phyloP scores from a whole-genome alignment of 768 basidiomycete species.

The Multifurca ochricompacta region DNA sequence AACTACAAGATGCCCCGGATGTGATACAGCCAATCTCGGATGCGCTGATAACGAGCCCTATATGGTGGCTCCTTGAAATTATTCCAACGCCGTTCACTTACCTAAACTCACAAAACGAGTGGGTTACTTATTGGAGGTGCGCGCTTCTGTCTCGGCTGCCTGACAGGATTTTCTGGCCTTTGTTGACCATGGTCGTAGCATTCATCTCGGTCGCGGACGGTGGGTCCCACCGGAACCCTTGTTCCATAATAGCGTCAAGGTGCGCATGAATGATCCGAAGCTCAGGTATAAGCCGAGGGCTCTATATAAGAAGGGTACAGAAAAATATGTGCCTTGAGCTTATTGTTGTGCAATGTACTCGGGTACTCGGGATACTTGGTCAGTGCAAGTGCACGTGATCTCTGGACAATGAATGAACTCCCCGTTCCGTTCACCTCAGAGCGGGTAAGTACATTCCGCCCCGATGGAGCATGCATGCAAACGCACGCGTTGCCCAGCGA shows the following conservation, averaged over 20 bases:
- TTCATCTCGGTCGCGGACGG: conserved; percentile 52
- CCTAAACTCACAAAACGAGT: conserved; percentile 48
- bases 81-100: conserved; percentile 45
- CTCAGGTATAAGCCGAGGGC: conserved; percentile 62
- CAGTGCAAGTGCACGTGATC: too few species aligned
- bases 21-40: conserved; percentile 48
- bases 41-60: conserved; percentile 31
- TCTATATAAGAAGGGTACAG: conserved; percentile 37
- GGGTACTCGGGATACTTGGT: too few species aligned
- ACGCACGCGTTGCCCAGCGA: too few species aligned
- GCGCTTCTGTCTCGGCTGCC: conserved; percentile 28
- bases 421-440: too few species aligned
- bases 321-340: conserved; percentile 39
- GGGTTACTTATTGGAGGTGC: conserved; percentile 49
- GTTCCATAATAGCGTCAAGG: conserved; percentile 57
- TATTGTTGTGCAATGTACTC: too few species aligned
- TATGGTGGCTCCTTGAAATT: conserved; percentile 70
- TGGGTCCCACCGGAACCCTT: conserved; percentile 41
- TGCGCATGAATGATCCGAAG: conserved; percentile 42
- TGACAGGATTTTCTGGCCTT: background rate
- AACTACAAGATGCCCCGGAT: conserved; percentile 14
- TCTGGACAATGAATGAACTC: too few species aligned
- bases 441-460: too few species aligned
- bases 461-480: too few species aligned
- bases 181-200: conserved; percentile 25